Evolutionary conservation across 2,329 filamentous ascomycete species (phyloP), one percentile per base, ranked within the genome.

Genomic region (Diplocarpon rosae): DNA sequence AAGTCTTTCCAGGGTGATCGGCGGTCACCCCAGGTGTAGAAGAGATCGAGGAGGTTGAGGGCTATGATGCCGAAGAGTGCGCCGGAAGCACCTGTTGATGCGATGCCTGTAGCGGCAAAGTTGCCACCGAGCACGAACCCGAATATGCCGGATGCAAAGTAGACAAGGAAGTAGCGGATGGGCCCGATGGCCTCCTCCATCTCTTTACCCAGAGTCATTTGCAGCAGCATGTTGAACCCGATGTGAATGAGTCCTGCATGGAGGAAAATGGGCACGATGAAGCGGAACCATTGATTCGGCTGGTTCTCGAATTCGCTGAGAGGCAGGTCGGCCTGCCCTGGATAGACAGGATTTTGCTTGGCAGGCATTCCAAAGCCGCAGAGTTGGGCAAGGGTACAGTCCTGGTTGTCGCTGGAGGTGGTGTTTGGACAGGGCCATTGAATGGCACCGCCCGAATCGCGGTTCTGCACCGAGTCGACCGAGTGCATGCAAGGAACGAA

Each of bases 401-500:
- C 56, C 47, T 73, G 72, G 31, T 64, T 65, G 10, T 65, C 71
- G 16, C 67, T 68, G 1, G 75, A 76, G 0, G 83, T 89, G 0
- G 81, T 75, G 58, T 86, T 87, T 1, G 92, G 90, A 63, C 92
- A 96, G 3, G 82, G 80, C 74, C 87, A 95, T 24, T 59, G 62
- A 42, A 82, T 71, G 7, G 3, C 59, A 15, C 48, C 48, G 6
- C 49, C 54, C 1, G 59, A 55, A 4, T 59, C 57, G 6, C 66
- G 66, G 46, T 76, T 70, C 57, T 82, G 80, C 30, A 89, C 70
- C 37, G 71, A 73, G 35, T 75, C 63, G 52, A 85, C 74, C 55
- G 85, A 87, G 68, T 90, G 89, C 92, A 98, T 98, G 65, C 92
- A 98, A 6, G 89, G 86, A 2, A 84, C 78, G 61, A 85, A 98